phyloP scores from a whole-genome alignment of 139 green algal genomes.

The Haematococcus sp. region DNA sequence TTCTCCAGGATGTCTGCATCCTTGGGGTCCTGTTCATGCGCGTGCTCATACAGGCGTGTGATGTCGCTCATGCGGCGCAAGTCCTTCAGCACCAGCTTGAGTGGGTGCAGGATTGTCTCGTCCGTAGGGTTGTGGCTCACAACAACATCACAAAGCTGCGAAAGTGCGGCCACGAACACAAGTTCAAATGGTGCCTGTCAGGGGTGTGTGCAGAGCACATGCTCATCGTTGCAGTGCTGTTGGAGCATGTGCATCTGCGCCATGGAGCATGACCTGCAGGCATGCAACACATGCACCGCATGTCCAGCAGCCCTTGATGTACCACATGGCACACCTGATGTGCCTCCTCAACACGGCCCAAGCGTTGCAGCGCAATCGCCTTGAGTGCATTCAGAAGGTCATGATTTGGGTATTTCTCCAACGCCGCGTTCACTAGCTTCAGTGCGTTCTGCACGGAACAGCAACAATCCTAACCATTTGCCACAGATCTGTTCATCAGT shows the following conservation, averaged over 20 bases:
- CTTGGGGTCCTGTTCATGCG: conserved; percentile 32
- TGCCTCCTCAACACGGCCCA: conserved; percentile 46
- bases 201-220: too few relatives aligned
- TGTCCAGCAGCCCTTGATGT: not conserved
- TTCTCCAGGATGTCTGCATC: conserved; percentile 46
- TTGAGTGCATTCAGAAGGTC: conserved; percentile 58
- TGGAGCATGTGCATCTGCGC: too few relatives aligned
- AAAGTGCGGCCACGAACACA: too few relatives aligned
- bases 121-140: conserved; percentile 38
- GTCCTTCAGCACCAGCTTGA: conserved; percentile 47
- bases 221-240: too few relatives aligned
- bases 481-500: not conserved
- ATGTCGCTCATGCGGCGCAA: conserved; percentile 34
- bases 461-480: too few relatives aligned
- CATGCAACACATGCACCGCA: conserved; percentile 16
- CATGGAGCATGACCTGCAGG: too few relatives aligned
- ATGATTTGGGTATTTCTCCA: conserved; percentile 65
- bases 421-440: conserved; percentile 58
- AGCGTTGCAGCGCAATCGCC: conserved; percentile 51
- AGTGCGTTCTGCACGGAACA: conserved; percentile 49
- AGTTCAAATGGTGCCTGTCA: too few relatives aligned
- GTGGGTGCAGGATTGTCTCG: conserved; percentile 58
- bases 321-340: conserved; percentile 40
- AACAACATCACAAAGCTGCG: conserved; percentile 35
- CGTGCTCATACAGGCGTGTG: conserved; percentile 52